A percentile compares a stretch with the other conserved stretches of the same genome.
These are phyloP conservation scores for Pseudogymnoascus sp. DNA, from an alignment of 2,329 filamentous ascomycete species.

Conservation along the genomic window DNA sequence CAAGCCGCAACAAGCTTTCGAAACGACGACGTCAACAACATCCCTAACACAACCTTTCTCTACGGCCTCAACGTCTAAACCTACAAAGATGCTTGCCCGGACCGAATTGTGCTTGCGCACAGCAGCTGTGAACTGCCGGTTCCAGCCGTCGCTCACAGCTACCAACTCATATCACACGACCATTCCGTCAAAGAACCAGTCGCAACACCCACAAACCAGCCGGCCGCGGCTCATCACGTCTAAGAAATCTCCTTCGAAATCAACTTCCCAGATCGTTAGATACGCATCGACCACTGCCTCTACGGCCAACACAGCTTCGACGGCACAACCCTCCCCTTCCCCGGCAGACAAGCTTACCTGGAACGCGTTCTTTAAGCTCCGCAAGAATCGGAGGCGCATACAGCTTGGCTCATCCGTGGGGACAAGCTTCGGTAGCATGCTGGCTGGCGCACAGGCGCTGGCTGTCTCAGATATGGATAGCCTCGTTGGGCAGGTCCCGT, in stretches of 20 bases:
- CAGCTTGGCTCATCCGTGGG: constrained; percentile 69
- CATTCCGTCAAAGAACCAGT: constrained; percentile 19
- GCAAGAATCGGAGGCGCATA: constrained; percentile 74
- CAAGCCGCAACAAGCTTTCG: not conserved
- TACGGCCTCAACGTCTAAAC: constrained; percentile 6
- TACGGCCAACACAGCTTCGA: constrained; percentile 9
- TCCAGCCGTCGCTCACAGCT: constrained; percentile 24
- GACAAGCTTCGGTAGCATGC: constrained; percentile 54
- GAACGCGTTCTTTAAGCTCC: constrained; percentile 88
- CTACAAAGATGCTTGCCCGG: constrained; percentile 11
- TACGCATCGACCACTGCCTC: constrained; percentile 12
- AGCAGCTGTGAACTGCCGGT: constrained; percentile 25
- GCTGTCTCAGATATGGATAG: constrained; percentile 65
- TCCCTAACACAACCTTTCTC: not conserved
- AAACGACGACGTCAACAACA: constrained; percentile 2
- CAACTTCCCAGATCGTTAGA: constrained; percentile 3
- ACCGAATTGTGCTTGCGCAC: constrained; percentile 24
- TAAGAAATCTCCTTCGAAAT: not conserved
- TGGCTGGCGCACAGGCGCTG: constrained; percentile 56
- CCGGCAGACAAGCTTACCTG: constrained; percentile 50
- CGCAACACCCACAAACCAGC: not conserved
- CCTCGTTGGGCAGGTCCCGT: constrained; percentile 61
- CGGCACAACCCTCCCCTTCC: not conserved
- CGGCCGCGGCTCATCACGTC: not conserved
- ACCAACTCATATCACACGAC: constrained; percentile 22